A percentile compares a stretch with the other conserved stretches of the same genome.
phyloP scores from a whole-genome alignment of 495 filamentous ascomycete species.

The Penicillium lagena region DNA sequence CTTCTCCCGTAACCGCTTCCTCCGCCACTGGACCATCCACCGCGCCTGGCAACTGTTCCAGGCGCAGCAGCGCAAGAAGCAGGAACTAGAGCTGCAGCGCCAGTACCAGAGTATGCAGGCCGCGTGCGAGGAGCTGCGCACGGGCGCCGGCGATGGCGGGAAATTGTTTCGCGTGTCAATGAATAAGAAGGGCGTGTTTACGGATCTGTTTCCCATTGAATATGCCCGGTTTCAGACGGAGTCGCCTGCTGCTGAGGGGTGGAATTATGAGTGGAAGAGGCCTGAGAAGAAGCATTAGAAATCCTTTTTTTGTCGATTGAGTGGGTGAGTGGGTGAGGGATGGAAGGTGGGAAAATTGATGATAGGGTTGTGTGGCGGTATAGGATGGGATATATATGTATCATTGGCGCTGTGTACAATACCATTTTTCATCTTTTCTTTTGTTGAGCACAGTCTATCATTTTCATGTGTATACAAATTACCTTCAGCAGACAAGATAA shows the following conservation, averaged over 20 bases:
- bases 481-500: too few species aligned
- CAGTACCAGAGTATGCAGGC: slow-evolving; percentile 72
- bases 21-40: slow-evolving; percentile 99
- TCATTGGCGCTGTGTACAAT: not conserved
- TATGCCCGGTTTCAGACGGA: slow-evolving; percentile 81
- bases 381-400: not conserved
- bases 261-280: slow-evolving; percentile 64
- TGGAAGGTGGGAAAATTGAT: not conserved
- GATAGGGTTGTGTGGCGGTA: not conserved
- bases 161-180: slow-evolving; percentile 77
- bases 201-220: slow-evolving; percentile 69
- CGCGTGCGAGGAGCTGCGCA: slow-evolving; percentile 77
- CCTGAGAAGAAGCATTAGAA: slow-evolving; percentile 16
- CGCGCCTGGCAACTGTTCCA: slow-evolving; percentile 80
- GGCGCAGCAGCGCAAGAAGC: slow-evolving; percentile 51
- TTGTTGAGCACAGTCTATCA: not conserved
- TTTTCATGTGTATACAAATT: too few species aligned
- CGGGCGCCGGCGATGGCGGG: slow-evolving; percentile 63
- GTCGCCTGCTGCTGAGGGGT: slow-evolving; percentile 61
- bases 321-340: slow-evolving; percentile 1
- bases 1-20: slow-evolving; percentile 77
- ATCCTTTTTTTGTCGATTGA: not conserved
- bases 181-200: slow-evolving; percentile 74
- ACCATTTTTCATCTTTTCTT: not conserved
- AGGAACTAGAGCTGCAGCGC: slow-evolving; percentile 59